Conservation (phyloP, 108 stramenopile genomes). For the Cylindrotheca fusiformis region DNA sequence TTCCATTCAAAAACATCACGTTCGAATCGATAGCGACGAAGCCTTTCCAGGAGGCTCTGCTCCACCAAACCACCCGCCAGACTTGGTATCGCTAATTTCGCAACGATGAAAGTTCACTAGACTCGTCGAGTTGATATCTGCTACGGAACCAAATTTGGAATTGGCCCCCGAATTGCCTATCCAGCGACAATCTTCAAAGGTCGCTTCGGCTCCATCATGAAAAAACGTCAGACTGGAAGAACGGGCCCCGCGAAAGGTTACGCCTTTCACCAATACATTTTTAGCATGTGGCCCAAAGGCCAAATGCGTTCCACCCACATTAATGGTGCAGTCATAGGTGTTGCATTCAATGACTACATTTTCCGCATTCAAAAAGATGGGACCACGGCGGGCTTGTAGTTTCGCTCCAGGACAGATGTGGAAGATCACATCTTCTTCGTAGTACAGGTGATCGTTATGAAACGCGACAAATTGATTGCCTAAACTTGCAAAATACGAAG, state of each 20-base stretch:
- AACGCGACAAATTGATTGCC: slow-evolving; percentile 17
- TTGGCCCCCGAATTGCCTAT: slow-evolving; percentile 41
- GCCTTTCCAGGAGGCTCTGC: slow-evolving; percentile 8
- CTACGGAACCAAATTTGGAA: slow-evolving; percentile 49
- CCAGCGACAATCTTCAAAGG: slow-evolving; percentile 80
- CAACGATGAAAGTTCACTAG: slow-evolving; percentile 69
- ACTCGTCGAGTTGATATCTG: slow-evolving; percentile 77
- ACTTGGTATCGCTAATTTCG: slow-evolving; percentile 32
- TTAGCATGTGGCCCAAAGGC: slow-evolving; percentile 79
- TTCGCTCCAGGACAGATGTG: slow-evolving; percentile 71
- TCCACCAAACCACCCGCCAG: neutral
- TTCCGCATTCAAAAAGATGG: slow-evolving; percentile 81
- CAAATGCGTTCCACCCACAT: slow-evolving; percentile 69
- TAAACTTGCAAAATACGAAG: slow-evolving; percentile 49
- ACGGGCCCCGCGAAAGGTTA: slow-evolving; percentile 62
- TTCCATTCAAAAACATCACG: neutral
- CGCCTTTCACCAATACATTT: slow-evolving; percentile 62
- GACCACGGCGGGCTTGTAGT: slow-evolving; percentile 36
- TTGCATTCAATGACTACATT: slow-evolving; percentile 74
- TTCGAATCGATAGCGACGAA: slow-evolving; percentile 20
- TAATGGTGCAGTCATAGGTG: slow-evolving; percentile 49
- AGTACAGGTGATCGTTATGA: slow-evolving; percentile 48
- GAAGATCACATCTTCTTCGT: slow-evolving; percentile 60
- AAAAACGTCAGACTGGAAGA: slow-evolving; percentile 62
- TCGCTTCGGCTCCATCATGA: slow-evolving; percentile 70